These are phyloP conservation scores for Bacidia rubella DNA, from an alignment of 495 filamentous ascomycete species.

Conservation along the genomic window DNA sequence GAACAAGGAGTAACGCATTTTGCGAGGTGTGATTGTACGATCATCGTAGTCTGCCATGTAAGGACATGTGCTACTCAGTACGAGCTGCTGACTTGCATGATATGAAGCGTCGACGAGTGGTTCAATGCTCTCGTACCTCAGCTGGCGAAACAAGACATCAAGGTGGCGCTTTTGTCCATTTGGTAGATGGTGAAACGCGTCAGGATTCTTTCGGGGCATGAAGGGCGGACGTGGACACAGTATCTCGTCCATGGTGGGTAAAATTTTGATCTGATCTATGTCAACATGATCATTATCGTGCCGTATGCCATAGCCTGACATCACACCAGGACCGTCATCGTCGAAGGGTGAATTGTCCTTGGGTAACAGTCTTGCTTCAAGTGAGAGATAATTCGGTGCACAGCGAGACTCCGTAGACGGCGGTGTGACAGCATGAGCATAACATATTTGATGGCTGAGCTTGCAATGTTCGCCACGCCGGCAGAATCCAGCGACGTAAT, in stretches of 20 bases:
- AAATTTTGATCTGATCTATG: slow-evolving; percentile 15
- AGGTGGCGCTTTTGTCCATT: slow-evolving; percentile 13
- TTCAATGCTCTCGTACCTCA: slow-evolving; percentile 17
- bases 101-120: slow-evolving; percentile 17
- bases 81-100: slow-evolving; percentile 16
- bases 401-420: background rate
- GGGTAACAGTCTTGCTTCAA: slow-evolving; percentile 2
- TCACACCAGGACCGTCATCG: slow-evolving; percentile 16
- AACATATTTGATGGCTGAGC: slow-evolving; percentile 10
- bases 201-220: slow-evolving; percentile 15
- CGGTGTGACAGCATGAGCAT: background rate
- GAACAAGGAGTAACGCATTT: slow-evolving; percentile 16
- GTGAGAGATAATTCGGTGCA: slow-evolving; percentile 9
- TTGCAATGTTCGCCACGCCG: slow-evolving; percentile 8
- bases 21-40: slow-evolving; percentile 11
- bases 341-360: slow-evolving; percentile 12
- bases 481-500: slow-evolving; percentile 13
- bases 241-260: slow-evolving; percentile 20
- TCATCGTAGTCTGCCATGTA: slow-evolving; percentile 12
- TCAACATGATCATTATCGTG: slow-evolving; percentile 21
- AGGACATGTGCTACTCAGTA: background rate
- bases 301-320: slow-evolving; percentile 13
- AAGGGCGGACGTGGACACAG: slow-evolving; percentile 13
- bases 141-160: slow-evolving; percentile 19
- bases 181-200: slow-evolving; percentile 7